Evolutionary conservation across 148 eudicot species (phyloP).

Genomic region (Nepenthes gracilis): DNA sequence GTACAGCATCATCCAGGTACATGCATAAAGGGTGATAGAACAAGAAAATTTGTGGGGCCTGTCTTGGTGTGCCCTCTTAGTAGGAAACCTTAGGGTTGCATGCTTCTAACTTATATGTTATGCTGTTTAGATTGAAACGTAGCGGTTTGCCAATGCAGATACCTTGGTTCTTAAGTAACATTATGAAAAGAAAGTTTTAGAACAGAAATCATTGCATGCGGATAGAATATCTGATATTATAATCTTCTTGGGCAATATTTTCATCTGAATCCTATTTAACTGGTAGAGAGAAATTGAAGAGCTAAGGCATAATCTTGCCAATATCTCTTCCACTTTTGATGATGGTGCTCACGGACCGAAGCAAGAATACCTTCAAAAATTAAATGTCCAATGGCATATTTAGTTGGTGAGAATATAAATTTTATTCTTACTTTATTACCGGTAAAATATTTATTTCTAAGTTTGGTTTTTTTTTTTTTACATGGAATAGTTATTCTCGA

Average conservation of each 20-base stretch:
- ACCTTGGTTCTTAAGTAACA: conserved; percentile 78
- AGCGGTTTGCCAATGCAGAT: conserved; percentile 49
- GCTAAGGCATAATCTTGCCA: conserved; percentile 59
- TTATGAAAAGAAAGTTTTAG: conserved; percentile 85
- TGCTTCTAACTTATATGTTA: not conserved
- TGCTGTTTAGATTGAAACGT: conserved; percentile 81
- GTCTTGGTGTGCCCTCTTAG: too few relatives aligned
- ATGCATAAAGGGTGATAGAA: too few relatives aligned
- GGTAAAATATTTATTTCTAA: too few relatives aligned
- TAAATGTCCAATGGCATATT: conserved; percentile 31
- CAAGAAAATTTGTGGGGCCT: too few relatives aligned
- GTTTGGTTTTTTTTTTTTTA: too few relatives aligned
- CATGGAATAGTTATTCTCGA: too few relatives aligned
- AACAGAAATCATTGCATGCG: conserved; percentile 77
- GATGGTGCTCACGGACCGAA: conserved; percentile 80
- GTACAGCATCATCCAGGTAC: too few relatives aligned
- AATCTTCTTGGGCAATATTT: not conserved
- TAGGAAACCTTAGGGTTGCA: too few relatives aligned
- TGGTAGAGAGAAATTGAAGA: conserved; percentile 86
- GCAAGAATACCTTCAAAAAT: conserved; percentile 87
- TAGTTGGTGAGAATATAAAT: too few relatives aligned
- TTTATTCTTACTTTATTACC: too few relatives aligned
- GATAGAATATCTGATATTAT: not conserved
- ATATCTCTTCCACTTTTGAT: conserved; percentile 58
- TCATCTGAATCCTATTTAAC: conserved; percentile 8